A percentile compares a stretch with the other conserved stretches of the same genome.
Conservation (phyloP, 129 eudicot genomes). For the Helianthus annuus region DNA sequence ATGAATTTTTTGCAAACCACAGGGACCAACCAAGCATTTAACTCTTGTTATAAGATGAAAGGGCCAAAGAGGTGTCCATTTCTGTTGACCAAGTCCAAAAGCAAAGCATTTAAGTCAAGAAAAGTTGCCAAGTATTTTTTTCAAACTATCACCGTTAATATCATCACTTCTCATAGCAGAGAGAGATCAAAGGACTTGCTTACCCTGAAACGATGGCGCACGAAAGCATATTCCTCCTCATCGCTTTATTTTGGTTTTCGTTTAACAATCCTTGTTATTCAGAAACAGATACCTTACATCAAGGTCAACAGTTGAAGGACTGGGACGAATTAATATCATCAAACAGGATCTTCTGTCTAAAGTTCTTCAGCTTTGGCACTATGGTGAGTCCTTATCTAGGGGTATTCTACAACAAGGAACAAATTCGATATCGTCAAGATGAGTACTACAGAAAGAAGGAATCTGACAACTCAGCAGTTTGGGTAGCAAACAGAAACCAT, state of each 20-base stretch:
- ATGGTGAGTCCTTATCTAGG: not conserved
- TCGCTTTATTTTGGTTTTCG: not conserved
- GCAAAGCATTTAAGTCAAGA: too few relatives aligned
- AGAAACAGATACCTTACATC: conserved; percentile 27
- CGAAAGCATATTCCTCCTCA: not conserved
- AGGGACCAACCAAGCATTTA: too few relatives aligned
- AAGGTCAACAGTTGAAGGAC: conserved; percentile 35
- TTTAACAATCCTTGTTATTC: conserved; percentile 25
- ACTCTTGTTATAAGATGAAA: too few relatives aligned
- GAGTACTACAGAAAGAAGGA: too few relatives aligned
- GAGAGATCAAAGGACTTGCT: not conserved
- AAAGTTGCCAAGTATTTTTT: too few relatives aligned
- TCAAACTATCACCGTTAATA: too few relatives aligned
- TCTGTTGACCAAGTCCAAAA: too few relatives aligned
- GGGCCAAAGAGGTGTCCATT: too few relatives aligned
- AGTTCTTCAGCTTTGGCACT: conserved; percentile 44
- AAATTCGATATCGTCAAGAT: not conserved
- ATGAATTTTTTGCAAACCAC: too few relatives aligned
- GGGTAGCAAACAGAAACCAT: conserved; percentile 53
- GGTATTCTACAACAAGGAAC: too few relatives aligned
- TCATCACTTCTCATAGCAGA: not conserved
- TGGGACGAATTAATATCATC: conserved; percentile 37
- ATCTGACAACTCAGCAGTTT: conserved; percentile 20
- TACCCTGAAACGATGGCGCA: conserved; percentile 21
- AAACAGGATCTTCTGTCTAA: conserved; percentile 29